Base-by-base conservation (phyloP, 805 yeast species). In the Starmera pachycereana region DNA sequence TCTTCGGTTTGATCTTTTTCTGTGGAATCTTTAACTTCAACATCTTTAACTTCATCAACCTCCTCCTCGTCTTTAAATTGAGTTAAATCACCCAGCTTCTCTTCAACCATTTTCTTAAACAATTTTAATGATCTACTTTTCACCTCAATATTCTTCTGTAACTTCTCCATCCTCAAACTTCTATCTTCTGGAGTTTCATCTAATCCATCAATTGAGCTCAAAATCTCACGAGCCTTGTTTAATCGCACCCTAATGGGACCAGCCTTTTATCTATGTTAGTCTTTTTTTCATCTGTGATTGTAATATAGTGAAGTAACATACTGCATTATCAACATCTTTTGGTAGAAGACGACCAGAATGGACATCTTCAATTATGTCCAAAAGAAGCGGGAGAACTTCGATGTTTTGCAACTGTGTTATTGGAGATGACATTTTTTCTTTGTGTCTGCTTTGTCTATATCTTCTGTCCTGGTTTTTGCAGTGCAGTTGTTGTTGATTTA, bases 211-310 rank as follows among this genome's bases (percentile, higher is more conserved):
- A 71, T 60, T 29, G 58, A 60, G 41, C 61, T 61, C n/a, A 71
- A 47, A 8, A 58, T 47, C 38, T 50, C 58, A 36, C 65, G 56
- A 29, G 68, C 53, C 37, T 51, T 61, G 38, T 53, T 54, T 25
- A 71, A 43, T 44, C 73, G 51, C 18, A 70, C 60, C 31, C 72
- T 56, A 29, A 72, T 62, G 12, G 69, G 54, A 16, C 76, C 77
- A 27, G 72, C 62, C 54, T 61, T 8, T 11, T 28, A 33, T 32
- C 18, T 38, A 32, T 32, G 39, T 36, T 37, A 14, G 30, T 25
- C 28, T 4, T 14, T 19, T 12, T n/a, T 38, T 3, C 16, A 19
- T 18, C 13, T 30, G 32, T n/a, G 10, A 13, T 4, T 30, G 8
- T 13, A 10, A 6, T 8, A 6, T 19, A 5, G n/a, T 9, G 18